Base-by-base conservation (phyloP, 257 asterid species). In the Solanum virginianum region DNA sequence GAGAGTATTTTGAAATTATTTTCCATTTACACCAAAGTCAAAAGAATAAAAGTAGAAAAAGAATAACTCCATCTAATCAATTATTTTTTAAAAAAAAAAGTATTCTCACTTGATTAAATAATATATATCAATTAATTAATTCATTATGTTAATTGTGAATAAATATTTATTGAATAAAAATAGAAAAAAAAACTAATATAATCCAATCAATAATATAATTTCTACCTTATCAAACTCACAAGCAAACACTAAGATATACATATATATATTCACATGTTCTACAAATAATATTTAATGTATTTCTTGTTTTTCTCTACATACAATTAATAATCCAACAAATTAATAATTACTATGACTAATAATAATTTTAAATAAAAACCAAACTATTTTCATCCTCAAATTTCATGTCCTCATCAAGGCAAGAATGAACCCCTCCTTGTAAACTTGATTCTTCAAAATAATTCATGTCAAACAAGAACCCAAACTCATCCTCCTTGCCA, bases 341-440 rank as follows among this genome's bases (percentile, higher is more conserved):
- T 8, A 75, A 75, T 49, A 75, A 75, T 75, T n/a, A 68, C 75
- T 68, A 75, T 49, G 81, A 75, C 13, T 49, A 22, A 49, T 75
- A 22, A 49, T 75, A 22, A 22, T n/a, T 85, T 91, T 86, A 94
- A 1, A 90, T 81, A 88, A 92, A 93, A 80, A 89, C 86, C 70
- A 87, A 80, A 81, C 89, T 62, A 54, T 86, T 87, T 47, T 89
- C 91, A 59, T 90, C 84, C 36, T 59, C 91, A 54, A 89, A 91
- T 20, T 81, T 87, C 88, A 88, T 81, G 17, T 85, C 70, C 39
- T 39, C 85, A 22, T 54, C 89, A 36, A 85, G 85, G 26, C 47
- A 57, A 15, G 88, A 47, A 56, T 89, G 80, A 51, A 51, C 84
- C 16, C 77, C 85, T 39, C 45, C 87, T 85, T 49, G 69, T 79